Evolutionary conservation across 352 stramenopile genomes (phyloP).

Genomic region (Phytophthora crassamura): DNA sequence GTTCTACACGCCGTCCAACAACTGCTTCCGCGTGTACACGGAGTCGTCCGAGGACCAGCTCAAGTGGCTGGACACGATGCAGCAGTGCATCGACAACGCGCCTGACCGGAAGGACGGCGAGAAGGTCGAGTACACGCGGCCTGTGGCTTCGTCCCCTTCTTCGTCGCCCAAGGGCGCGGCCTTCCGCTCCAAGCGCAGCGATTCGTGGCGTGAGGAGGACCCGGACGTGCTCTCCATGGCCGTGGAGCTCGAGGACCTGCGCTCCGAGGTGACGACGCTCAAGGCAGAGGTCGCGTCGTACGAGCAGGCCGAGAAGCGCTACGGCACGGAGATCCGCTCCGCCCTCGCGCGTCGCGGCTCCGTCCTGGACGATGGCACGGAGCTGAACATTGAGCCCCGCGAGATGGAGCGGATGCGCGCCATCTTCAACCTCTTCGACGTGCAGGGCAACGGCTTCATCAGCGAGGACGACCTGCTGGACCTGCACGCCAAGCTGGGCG

Average conservation of each 20-base stretch:
- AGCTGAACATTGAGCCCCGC: slow-evolving; percentile 78
- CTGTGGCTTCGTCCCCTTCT: slow-evolving; percentile 69
- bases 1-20: slow-evolving; percentile 87
- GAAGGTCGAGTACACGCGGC: slow-evolving; percentile 67
- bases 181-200: slow-evolving; percentile 56
- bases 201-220: slow-evolving; percentile 86
- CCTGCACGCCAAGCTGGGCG: slow-evolving; percentile 83
- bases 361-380: slow-evolving; percentile 80
- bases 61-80: slow-evolving; percentile 78
- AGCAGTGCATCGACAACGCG: slow-evolving; percentile 67
- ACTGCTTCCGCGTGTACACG: slow-evolving; percentile 88
- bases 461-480: slow-evolving; percentile 78
- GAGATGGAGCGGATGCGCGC: slow-evolving; percentile 89
- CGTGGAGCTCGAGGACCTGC: slow-evolving; percentile 78
- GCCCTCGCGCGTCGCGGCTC: slow-evolving; percentile 65
- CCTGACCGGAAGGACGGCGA: slow-evolving; percentile 75
- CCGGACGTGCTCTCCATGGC: slow-evolving; percentile 68
- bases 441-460: slow-evolving; percentile 84
- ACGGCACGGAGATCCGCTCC: slow-evolving; percentile 61
- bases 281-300: slow-evolving; percentile 77
- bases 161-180: slow-evolving; percentile 59
- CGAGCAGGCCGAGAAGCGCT: slow-evolving; percentile 83
- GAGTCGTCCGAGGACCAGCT: slow-evolving; percentile 71
- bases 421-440: slow-evolving; percentile 87
- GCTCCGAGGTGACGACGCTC: slow-evolving; percentile 72